Evolutionary conservation across 495 filamentous ascomycete genomes (phyloP), one percentile per base, ranked within the genome.

Genomic region (Beverwykella pulmonaria): DNA sequence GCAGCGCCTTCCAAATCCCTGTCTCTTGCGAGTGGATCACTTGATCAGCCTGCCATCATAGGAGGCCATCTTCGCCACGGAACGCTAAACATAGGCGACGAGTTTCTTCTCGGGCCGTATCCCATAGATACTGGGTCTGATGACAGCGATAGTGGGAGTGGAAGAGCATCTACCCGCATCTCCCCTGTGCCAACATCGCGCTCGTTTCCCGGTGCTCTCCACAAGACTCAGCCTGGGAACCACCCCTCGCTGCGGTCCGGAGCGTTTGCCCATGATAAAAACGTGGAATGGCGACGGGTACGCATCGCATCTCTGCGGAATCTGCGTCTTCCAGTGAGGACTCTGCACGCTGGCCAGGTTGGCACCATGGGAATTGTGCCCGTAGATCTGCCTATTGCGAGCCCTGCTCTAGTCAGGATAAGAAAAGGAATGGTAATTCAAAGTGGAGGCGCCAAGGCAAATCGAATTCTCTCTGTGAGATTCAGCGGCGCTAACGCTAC

Each of bases 371-470:
- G 93, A 1, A 79, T 97, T 61, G 83, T 90, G 20, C 85, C 89
- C 8, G 63, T 70, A 15, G 71, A 70, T 12, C 62, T 70, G 26
- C 71, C 73, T 1, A 76, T 83, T 46, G 63, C 74, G 1, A 67
- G 66, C 22, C 59, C 70, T 19, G 69, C 75, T 12, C 67, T 78
- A 0, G 77, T 81, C 46, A 82, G 85, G 32, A 81, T 94, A 19
- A 85, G 92, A 44, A 94, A 93, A 72, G 93, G 93, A 20, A 92
- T 94, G 88, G 86, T 97, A 5, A 74, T 96, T 10, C 82, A 85
- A 8, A 79, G 87, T 59, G 25, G 81, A 75, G 0, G 78, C 76
- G 9, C 77, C 78, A 83, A 84, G 62, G 83, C 85, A 7, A 81
- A 81, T 0, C 82, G 82, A 22, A 83, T 82, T 3, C 83, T 84